A percentile compares a stretch with the other conserved stretches of the same genome.
Evolutionary conservation across 306 rosid species (phyloP).

Genomic region (Castanea sativa): DNA sequence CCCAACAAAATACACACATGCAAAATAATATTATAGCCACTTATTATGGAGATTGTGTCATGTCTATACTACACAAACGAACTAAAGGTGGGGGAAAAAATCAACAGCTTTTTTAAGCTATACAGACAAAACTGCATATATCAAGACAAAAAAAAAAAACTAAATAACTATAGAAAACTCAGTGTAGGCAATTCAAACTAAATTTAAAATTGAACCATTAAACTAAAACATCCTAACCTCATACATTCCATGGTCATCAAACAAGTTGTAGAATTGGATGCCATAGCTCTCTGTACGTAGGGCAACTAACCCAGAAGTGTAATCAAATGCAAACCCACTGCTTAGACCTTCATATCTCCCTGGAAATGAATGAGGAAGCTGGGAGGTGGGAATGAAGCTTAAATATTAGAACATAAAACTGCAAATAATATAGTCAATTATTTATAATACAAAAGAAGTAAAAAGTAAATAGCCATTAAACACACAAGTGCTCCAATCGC

Average conservation of each 20-base stretch:
- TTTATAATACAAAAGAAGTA: not conserved
- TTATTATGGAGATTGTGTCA: not conserved
- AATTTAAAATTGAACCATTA: not conserved
- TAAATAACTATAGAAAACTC: not conserved
- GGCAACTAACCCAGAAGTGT: slow-evolving; percentile 70
- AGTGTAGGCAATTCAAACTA: slow-evolving; percentile 8
- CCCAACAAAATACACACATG: not conserved
- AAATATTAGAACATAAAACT: slow-evolving; percentile 3
- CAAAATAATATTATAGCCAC: not conserved
- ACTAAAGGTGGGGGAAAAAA: not conserved
- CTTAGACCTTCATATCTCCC: slow-evolving; percentile 44
- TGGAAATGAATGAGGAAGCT: slow-evolving; percentile 64
- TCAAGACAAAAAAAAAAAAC: not conserved
- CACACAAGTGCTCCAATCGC: not conserved
- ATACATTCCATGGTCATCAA: slow-evolving; percentile 73
- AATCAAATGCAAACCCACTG: slow-evolving; percentile 64
- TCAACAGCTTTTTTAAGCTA: not conserved
- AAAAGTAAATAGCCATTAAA: not conserved
- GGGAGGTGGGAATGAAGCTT: slow-evolving; percentile 21
- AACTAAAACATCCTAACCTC: slow-evolving; percentile 53
- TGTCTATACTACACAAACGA: not conserved
- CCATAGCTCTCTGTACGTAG: slow-evolving; percentile 74
- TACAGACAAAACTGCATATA: not conserved
- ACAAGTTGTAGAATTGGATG: slow-evolving; percentile 81
- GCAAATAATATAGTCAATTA: slow-evolving; percentile 9